Conservation (phyloP, 1,139 yeast genomes). For the Taphrina confusa region DNA sequence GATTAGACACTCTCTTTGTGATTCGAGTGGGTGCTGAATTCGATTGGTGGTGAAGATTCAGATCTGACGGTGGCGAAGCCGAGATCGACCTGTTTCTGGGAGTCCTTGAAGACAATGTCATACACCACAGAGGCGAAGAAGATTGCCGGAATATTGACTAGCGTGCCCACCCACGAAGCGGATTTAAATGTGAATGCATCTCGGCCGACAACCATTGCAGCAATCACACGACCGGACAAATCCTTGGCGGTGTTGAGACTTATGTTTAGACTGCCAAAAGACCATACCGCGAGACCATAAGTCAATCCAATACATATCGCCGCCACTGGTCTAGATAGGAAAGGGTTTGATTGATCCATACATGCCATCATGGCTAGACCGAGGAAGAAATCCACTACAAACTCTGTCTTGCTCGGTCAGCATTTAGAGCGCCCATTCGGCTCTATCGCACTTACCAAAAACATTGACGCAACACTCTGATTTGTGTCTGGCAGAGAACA, state of each 20-base stretch:
- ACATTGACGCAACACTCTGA: constrained; percentile 10
- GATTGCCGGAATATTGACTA: constrained; percentile 3
- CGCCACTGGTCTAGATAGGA: constrained; percentile 1
- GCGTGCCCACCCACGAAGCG: constrained; percentile 9
- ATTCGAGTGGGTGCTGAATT: background rate
- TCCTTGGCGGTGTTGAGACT: constrained; percentile 17
- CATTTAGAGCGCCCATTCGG: background rate
- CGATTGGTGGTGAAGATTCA: background rate
- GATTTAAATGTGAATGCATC: constrained; percentile 8
- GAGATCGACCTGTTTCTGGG: background rate
- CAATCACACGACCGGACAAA: constrained; percentile 10
- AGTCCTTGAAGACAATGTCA: constrained; percentile 4
- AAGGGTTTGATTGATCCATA: constrained; percentile 13
- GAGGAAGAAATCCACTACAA: constrained; percentile 3
- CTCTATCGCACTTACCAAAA: background rate
- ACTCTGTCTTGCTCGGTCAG: constrained; percentile 3
- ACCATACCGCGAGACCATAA: constrained; percentile 10
- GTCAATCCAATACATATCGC: constrained; percentile 1
- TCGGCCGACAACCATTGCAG: constrained; percentile 12
- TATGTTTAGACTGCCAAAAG: constrained; percentile 2
- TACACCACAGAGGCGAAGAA: background rate
- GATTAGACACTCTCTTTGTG: background rate
- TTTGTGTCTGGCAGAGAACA: constrained; percentile 5
- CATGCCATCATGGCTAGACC: constrained; percentile 6
- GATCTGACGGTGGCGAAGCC: background rate